These are phyloP conservation scores for Alternaria alternata DNA, from an alignment of 2,329 filamentous ascomycete species.

Conservation along the genomic window DNA sequence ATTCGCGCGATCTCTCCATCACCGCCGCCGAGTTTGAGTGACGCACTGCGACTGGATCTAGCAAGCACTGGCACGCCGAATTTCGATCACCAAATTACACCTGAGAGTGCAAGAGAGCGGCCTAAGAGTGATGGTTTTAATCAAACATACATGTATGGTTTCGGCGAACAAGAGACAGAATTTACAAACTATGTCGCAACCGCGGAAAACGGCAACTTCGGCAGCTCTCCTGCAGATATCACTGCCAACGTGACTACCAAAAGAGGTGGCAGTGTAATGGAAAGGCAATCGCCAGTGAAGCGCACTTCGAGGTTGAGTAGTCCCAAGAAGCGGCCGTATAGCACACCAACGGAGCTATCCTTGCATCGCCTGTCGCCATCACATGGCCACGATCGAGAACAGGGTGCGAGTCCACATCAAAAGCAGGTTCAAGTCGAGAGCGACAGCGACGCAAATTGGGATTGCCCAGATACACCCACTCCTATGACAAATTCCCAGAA, in stretches of 20 bases:
- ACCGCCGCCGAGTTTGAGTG: slow-evolving; percentile 25
- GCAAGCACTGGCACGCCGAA: slow-evolving; percentile 8
- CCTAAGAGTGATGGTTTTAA: neutral
- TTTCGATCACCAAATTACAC: neutral
- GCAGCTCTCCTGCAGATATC: neutral
- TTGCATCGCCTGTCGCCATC: neutral
- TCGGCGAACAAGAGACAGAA: neutral
- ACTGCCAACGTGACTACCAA: slow-evolving; percentile 6
- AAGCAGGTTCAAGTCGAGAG: neutral
- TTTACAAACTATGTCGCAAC: neutral
- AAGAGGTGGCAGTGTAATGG: slow-evolving; percentile 3
- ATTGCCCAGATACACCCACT: slow-evolving; percentile 32
- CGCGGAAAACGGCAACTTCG: neutral
- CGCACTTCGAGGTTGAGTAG: neutral
- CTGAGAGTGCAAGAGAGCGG: neutral
- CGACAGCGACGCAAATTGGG: neutral
- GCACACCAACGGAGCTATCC: neutral
- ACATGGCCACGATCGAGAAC: neutral
- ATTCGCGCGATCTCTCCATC: slow-evolving; percentile 42
- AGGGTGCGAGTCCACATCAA: neutral
- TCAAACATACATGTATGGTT: neutral
- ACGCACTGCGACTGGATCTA: slow-evolving; percentile 12
- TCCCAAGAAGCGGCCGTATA: slow-evolving; percentile 11
- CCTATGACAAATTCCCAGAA: slow-evolving; percentile 29
- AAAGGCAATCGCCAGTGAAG: slow-evolving; percentile 14